These are phyloP conservation scores for Cytospora leucostoma DNA, from an alignment of 2,329 filamentous ascomycete species.

Conservation along the genomic window DNA sequence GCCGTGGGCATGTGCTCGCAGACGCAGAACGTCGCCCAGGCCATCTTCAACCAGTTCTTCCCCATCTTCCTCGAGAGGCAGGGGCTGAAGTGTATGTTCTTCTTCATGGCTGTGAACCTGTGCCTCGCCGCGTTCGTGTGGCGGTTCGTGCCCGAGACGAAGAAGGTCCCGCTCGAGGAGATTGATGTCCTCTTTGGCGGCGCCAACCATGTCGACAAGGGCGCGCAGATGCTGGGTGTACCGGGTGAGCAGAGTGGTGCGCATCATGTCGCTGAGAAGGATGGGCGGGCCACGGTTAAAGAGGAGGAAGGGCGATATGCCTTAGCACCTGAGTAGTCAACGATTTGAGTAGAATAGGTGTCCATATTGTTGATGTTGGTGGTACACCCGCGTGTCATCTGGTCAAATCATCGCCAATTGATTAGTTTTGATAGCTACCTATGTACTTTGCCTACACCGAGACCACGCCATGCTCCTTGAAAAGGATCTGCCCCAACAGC, in stretches of 20 bases:
- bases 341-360: no score
- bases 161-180: constrained; percentile 53
- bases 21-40: constrained; percentile 63
- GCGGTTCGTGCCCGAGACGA: constrained; percentile 51
- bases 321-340: no score
- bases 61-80: constrained; percentile 61
- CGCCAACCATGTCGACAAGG: constrained; percentile 57
- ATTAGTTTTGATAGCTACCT: no score
- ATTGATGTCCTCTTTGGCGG: constrained; percentile 59
- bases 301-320: constrained; percentile 22
- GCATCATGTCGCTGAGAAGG: constrained; percentile 29
- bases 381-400: no score
- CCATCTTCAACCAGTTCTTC: constrained; percentile 65
- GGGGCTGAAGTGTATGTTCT: constrained; percentile 45
- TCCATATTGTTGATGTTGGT: no score
- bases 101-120: constrained; percentile 47
- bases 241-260: constrained; percentile 27
- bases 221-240: constrained; percentile 47
- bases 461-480: no score
- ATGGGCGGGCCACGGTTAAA: constrained; percentile 20
- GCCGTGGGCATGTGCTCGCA: constrained; percentile 66
- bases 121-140: constrained; percentile 47
- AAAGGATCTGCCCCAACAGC: no score
- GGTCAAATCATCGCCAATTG: no score
- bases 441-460: no score